Percentiles rank a stretch among this genome's conserved stretches.
Evolutionary conservation across 129 eudicot genomes (phyloP).

Genomic region (Lactuca saligna): DNA sequence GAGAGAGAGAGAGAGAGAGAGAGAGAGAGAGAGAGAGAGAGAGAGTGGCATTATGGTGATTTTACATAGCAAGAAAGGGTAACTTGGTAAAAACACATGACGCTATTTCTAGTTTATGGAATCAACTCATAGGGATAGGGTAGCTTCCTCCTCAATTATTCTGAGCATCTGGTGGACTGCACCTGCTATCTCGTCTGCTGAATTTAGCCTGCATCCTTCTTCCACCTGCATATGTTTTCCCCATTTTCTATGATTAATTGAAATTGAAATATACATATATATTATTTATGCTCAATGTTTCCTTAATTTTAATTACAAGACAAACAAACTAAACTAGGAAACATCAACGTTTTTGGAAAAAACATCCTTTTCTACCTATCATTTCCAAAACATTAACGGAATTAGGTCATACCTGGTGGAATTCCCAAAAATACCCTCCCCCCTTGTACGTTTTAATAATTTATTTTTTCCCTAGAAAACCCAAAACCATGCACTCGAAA

Average conservation of each 20-base stretch:
- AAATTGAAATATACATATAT: neutral
- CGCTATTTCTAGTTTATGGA: constrained; percentile 43
- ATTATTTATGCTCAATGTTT: constrained; percentile 11
- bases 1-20: constrained; percentile 10
- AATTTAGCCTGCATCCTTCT: constrained; percentile 88
- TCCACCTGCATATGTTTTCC: constrained; percentile 59
- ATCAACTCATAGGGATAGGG: constrained; percentile 47
- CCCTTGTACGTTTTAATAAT: neutral
- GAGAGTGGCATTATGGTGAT: constrained; percentile 34
- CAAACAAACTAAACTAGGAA: constrained; percentile 28
- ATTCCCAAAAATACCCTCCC: constrained; percentile 38
- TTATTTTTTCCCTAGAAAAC: neutral
- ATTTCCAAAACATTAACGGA: constrained; percentile 33
- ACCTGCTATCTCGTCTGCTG: constrained; percentile 89
- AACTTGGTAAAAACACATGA: constrained; percentile 29
- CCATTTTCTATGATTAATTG: neutral
- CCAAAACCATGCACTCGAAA: neutral
- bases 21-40: neutral
- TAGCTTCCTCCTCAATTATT: constrained; percentile 85
- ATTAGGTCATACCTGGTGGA: constrained; percentile 29
- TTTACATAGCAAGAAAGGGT: constrained; percentile 28
- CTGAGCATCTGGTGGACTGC: constrained; percentile 98
- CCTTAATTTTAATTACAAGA: constrained; percentile 16
- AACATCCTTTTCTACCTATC: constrained; percentile 43
- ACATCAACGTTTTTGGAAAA: constrained; percentile 32